These are phyloP conservation scores for Massarina eburnea DNA, from an alignment of 2,329 filamentous ascomycete genomes.

Conservation along the genomic window DNA sequence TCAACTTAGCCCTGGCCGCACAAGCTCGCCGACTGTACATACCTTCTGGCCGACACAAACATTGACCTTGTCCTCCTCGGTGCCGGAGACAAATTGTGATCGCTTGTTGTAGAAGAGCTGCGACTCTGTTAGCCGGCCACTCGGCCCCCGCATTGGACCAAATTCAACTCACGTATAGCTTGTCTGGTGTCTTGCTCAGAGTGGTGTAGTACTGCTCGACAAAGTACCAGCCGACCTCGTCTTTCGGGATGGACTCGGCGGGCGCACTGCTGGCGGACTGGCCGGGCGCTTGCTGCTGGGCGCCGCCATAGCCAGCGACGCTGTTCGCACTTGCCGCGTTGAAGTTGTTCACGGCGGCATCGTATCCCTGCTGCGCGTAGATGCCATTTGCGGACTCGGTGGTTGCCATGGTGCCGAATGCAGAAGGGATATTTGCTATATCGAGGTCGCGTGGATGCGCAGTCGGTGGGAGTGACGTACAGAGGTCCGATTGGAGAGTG, in stretches of 20 bases:
- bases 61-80: conserved; percentile 83
- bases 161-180: conserved; percentile 66
- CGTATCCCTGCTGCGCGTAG: conserved; percentile 48
- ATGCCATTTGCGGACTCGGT: conserved; percentile 51
- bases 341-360: conserved; percentile 37
- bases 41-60: conserved; percentile 88
- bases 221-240: conserved; percentile 99
- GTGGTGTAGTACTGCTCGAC: conserved; percentile 99
- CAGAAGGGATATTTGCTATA: conserved; percentile 11
- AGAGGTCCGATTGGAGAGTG: conserved; percentile 5
- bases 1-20: not conserved
- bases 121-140: conserved; percentile 20
- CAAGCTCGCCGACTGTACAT: conserved; percentile 47
- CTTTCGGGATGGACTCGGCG: conserved; percentile 64
- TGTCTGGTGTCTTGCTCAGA: conserved; percentile 89
- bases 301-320: conserved; percentile 28
- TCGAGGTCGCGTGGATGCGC: not conserved
- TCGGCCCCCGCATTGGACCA: not conserved
- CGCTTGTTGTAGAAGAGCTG: conserved; percentile 92
- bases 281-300: conserved; percentile 27
- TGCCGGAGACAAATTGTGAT: conserved; percentile 91
- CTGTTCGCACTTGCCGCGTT: conserved; percentile 26
- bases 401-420: conserved; percentile 34
- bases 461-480: conserved; percentile 2
- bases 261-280: conserved; percentile 31